Base-by-base conservation (phyloP, 306 rosid species). In the Rubus parviflorus region DNA sequence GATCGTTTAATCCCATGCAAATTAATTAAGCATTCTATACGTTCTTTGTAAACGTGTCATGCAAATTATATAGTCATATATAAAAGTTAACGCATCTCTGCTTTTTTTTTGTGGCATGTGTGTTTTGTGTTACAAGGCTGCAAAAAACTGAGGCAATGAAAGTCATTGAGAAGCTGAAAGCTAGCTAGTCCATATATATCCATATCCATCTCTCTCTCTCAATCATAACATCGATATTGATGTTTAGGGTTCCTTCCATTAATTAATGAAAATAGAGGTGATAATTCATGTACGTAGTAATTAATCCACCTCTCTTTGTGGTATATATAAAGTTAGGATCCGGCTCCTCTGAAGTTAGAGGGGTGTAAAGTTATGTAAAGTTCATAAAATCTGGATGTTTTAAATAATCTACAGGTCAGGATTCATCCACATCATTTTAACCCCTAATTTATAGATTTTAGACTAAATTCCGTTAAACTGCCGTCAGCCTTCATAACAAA, bases 1-100 rank as follows among this genome's bases (percentile, higher is more conserved):
- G 19, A 67, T n/a, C 47, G 70, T 86, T 80, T 70, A 81, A 87
- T 75, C 88, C 89, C 96, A 92, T 90, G 95, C 95, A 95, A 81
- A 25, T 67, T 67, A 38, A 16, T 40, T 37, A 90, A 86, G 79
- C 82, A 65, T 83, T 66, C 63, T 70, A 82, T 56, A 83, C 81
- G 87, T 72, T 20, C 79, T 72, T 81, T 61, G 78, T 81, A 88
- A 84, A 54, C 81, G 97, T 83, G 98, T 86, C 93, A 86, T 93
- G 93, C 96, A 89, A 73, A 64, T 64, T 37, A 64, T 64, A 64
- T 38, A 38, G 14, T 64, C 47, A 8, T 1, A 8, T 8, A 2
- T 64, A 8, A 64, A 64, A 40, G 70, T 17, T 38, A 64, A 64
- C 23, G 47, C 38, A 64, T 64, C 70, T 64, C 3, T 64, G 47